These are phyloP conservation scores for Fusarium nanum DNA, from an alignment of 2,329 filamentous ascomycete genomes.

Conservation along the genomic window DNA sequence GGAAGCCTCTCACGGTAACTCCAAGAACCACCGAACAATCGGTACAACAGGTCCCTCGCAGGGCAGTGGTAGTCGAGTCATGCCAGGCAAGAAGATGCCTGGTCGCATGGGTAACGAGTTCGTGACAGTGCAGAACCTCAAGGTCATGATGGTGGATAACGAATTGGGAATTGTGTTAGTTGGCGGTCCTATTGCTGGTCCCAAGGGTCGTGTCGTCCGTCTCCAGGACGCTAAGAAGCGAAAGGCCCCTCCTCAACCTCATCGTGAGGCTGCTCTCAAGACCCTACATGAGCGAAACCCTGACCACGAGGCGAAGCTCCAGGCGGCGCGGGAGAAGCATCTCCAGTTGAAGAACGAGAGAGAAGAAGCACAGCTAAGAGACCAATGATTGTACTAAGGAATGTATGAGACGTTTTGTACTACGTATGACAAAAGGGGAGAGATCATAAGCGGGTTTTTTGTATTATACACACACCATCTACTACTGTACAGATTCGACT, in stretches of 20 bases:
- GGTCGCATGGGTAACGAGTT: conserved; percentile 93
- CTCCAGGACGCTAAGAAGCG: conserved; percentile 94
- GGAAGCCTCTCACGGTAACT: conserved; percentile 93
- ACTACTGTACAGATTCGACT: conserved; percentile 49
- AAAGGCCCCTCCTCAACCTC: conserved; percentile 63
- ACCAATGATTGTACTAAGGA: conserved; percentile 33
- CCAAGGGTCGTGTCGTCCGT: conserved; percentile 85
- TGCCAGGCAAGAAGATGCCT: conserved; percentile 98
- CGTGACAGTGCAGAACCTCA: conserved; percentile 91
- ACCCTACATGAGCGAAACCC: conserved; percentile 60
- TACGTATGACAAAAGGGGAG: conserved; percentile 41
- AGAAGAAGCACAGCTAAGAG: conserved; percentile 45
- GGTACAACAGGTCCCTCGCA: conserved; percentile 91
- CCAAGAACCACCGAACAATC: conserved; percentile 90
- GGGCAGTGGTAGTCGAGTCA: conserved; percentile 89
- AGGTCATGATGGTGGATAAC: conserved; percentile 87
- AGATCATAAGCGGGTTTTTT: conserved; percentile 51
- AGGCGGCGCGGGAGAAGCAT: conserved; percentile 63
- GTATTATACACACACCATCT: conserved; percentile 54
- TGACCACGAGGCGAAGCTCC: conserved; percentile 58
- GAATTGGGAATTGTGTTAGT: conserved; percentile 90
- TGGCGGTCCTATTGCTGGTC: conserved; percentile 86
- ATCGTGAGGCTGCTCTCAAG: conserved; percentile 60
- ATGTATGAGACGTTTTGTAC: conserved; percentile 47
- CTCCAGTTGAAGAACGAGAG: conserved; percentile 65